These are phyloP conservation scores for Talaromyces verruculosus DNA, from an alignment of 2,329 filamentous ascomycete species.

Conservation along the genomic window DNA sequence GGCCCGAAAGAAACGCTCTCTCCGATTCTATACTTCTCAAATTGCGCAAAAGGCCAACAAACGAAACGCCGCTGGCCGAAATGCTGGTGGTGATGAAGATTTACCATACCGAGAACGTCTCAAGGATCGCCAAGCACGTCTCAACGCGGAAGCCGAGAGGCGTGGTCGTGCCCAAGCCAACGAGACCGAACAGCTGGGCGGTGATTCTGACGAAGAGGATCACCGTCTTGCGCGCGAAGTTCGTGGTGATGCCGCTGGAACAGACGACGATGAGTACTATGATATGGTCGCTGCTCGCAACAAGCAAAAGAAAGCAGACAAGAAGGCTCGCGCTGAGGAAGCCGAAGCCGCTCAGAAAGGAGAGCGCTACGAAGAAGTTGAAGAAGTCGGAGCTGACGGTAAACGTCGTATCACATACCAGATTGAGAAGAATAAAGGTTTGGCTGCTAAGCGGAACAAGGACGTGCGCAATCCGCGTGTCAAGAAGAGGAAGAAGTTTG, in stretches of 20 bases:
- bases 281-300: constrained; percentile 71
- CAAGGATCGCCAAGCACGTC: constrained; percentile 77
- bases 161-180: constrained; percentile 66
- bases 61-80: constrained; percentile 61
- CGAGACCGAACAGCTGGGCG: constrained; percentile 67
- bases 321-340: constrained; percentile 66
- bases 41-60: constrained; percentile 93
- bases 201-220: constrained; percentile 67
- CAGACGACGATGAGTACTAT: constrained; percentile 67
- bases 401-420: constrained; percentile 90
- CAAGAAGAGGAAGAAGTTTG: constrained; percentile 96
- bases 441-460: constrained; percentile 88
- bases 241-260: constrained; percentile 35
- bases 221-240: constrained; percentile 54
- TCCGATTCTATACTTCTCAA: constrained; percentile 97
- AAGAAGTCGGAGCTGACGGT: constrained; percentile 74
- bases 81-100: constrained; percentile 61
- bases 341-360: constrained; percentile 56
- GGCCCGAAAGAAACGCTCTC: constrained; percentile 80
- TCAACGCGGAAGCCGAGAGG: constrained; percentile 85
- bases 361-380: constrained; percentile 63
- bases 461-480: constrained; percentile 91
- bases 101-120: constrained; percentile 82
- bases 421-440: constrained; percentile 96
- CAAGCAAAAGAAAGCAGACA: constrained; percentile 64